Evolutionary conservation across 2,329 filamentous ascomycete genomes (phyloP).

Genomic region (Pezicula carpinea): DNA sequence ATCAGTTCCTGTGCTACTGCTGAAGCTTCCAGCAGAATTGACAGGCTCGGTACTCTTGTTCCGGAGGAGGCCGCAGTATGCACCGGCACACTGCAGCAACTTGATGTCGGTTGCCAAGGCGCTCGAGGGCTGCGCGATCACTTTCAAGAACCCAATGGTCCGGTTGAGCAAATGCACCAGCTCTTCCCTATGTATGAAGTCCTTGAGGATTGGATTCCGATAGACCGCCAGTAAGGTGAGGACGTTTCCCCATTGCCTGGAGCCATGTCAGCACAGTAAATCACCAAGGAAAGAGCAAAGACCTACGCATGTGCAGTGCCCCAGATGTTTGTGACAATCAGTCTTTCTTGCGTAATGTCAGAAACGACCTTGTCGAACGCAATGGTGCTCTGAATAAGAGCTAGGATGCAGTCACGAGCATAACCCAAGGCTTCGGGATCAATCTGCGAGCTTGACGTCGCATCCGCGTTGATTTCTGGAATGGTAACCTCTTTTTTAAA

Average conservation of each 20-base stretch:
- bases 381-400: constrained; percentile 78
- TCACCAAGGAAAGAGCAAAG: background rate
- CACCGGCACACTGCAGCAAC: too few species aligned
- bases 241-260: constrained; percentile 93
- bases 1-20: too few species aligned
- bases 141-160: constrained; percentile 72
- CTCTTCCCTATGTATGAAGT: constrained; percentile 49
- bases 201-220: constrained; percentile 56
- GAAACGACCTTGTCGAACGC: constrained; percentile 63
- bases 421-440: constrained; percentile 45
- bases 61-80: too few species aligned
- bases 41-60: too few species aligned
- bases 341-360: constrained; percentile 47
- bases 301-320: constrained; percentile 94
- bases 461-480: constrained; percentile 34
- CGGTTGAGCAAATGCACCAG: constrained; percentile 60
- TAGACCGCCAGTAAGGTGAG: constrained; percentile 83
- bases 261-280: constrained; percentile 17
- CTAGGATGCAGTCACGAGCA: constrained; percentile 48
- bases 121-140: constrained; percentile 68
- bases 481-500: constrained; percentile 19
- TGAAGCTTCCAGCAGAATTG: too few species aligned
- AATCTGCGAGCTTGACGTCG: constrained; percentile 31
- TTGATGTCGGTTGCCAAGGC: constrained; percentile 69
- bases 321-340: constrained; percentile 93